These are phyloP conservation scores for Lactarius evosmus DNA, from an alignment of 768 basidiomycete genomes.

Conservation along the genomic window DNA sequence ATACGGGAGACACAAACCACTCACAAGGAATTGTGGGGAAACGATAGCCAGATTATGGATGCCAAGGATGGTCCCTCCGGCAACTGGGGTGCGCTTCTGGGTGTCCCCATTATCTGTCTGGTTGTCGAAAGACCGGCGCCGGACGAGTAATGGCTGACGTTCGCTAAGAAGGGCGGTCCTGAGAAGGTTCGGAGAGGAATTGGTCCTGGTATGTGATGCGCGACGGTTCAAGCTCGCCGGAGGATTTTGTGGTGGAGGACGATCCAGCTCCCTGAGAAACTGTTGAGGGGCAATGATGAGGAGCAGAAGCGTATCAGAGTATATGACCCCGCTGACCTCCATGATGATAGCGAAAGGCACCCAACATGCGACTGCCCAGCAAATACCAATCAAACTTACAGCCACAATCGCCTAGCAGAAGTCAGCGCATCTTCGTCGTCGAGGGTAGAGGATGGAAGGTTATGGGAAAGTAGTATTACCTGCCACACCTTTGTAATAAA, in stretches of 20 bases:
- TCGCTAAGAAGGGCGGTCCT: slow-evolving; percentile 41
- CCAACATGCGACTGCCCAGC: slow-evolving; percentile 99
- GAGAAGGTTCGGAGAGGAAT: slow-evolving; percentile 45
- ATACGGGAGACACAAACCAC: slow-evolving; percentile 39
- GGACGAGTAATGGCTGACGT: slow-evolving; percentile 58
- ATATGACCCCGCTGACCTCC: slow-evolving; percentile 56
- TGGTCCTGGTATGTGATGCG: slow-evolving; percentile 50
- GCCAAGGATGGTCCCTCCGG: slow-evolving; percentile 89
- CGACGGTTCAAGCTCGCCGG: slow-evolving; percentile 31
- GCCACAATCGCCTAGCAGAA: slow-evolving; percentile 67
- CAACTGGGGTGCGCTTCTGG: slow-evolving; percentile 47
- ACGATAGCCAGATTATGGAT: slow-evolving; percentile 96
- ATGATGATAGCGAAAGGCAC: slow-evolving; percentile 96
- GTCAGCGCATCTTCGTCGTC: neutral
- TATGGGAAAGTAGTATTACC: slow-evolving; percentile 42
- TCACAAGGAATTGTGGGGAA: slow-evolving; percentile 87
- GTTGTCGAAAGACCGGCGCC: slow-evolving; percentile 55
- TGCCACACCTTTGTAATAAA: slow-evolving; percentile 78
- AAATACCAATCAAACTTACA: slow-evolving; percentile 84
- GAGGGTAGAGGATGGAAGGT: neutral
- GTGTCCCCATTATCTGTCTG: slow-evolving; percentile 37
- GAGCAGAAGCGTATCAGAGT: neutral
- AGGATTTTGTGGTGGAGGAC: neutral
- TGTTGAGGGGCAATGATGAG: slow-evolving; percentile 5
- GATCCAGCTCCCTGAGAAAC: slow-evolving; percentile 28